Evolutionary conservation across 495 filamentous ascomycete genomes (phyloP), one percentile per base, ranked within the genome.

Genomic region (Recurvomyces mirabilis): DNA sequence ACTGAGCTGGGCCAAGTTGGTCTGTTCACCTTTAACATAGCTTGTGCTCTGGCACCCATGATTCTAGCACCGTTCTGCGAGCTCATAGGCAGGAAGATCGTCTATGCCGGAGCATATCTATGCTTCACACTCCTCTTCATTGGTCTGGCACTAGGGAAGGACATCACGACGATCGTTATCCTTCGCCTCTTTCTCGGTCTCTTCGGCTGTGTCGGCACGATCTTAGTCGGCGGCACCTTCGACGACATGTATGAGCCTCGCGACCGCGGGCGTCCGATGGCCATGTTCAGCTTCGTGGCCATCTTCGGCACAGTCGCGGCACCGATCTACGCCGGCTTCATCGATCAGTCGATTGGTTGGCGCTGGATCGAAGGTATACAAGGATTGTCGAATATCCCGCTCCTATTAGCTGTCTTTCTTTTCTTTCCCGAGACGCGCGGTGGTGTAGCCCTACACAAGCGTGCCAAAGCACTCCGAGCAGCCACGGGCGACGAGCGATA

Each of bases 1-100:
- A 49, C 40, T 0, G 56, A 61, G 26, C 42, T 68, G 14, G 66
- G 65, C 24, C 58, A 70, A 34, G 47, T 68, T 15, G 66, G 66
- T 43, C 53, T 68, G 12, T 68, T 68, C 53, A 48, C 47, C 31
- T 68, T 67, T 57, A 68, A 30, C 43, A 33, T 47, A n/a, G 48
- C 34, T 13, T 51, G 43, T 19, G 48, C 48, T n/a, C 15, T 51
- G n/a, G 64, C 63, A n/a, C 66, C 66, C 0, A 53, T 68, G 12
- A 67, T 68, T 50, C 56, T 67, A 13, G 64, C 66, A 15, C 66
- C 66, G 2, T 68, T 68, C 56, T 68, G 66, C 46, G 66, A 68
- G 39, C 49, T 68, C 17, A 62, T 62, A 18, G 66, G 66, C 28
- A 55, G 66, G 17, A 52, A 60, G 17, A 55, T 68, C 24, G 43